Evolutionary conservation across 2,329 filamentous ascomycete genomes (phyloP).

Genomic region (Blumeriella jaapii): DNA sequence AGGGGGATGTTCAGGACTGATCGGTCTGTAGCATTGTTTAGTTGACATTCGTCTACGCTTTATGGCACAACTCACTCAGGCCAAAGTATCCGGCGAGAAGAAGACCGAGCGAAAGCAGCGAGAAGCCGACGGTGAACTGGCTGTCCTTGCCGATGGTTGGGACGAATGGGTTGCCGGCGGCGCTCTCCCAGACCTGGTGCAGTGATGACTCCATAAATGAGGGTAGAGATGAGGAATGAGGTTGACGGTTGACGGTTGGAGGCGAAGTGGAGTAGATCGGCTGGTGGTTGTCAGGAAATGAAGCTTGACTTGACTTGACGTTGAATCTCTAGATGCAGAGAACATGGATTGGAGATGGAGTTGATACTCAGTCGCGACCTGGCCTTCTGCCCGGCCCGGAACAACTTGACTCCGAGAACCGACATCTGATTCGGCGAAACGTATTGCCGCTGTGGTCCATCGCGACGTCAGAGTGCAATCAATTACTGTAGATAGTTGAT

Average conservation of each 20-base stretch:
- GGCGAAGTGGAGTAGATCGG: too few species aligned
- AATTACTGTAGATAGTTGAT: too few species aligned
- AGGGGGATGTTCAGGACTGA: slow-evolving; percentile 65
- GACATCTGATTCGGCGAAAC: slow-evolving; percentile 8
- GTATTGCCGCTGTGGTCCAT: slow-evolving; percentile 8
- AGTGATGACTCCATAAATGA: slow-evolving; percentile 75
- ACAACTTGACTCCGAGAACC: background rate
- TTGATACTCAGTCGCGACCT: slow-evolving; percentile 17
- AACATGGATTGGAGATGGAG: too few species aligned
- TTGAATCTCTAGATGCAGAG: too few species aligned
- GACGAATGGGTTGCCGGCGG: slow-evolving; percentile 73
- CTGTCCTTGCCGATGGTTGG: slow-evolving; percentile 69
- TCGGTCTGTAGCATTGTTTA: slow-evolving; percentile 48
- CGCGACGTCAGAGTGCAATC: too few species aligned
- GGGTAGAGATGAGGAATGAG: too few species aligned
- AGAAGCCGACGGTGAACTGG: slow-evolving; percentile 74
- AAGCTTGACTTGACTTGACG: too few species aligned
- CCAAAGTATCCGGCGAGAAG: slow-evolving; percentile 69
- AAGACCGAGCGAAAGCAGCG: slow-evolving; percentile 61
- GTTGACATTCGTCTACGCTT: background rate
- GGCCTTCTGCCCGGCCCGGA: slow-evolving; percentile 7
- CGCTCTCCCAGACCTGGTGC: slow-evolving; percentile 87
- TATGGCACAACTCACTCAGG: slow-evolving; percentile 51
- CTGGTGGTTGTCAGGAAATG: too few species aligned
- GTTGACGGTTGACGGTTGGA: background rate